These are phyloP conservation scores for Fulvia fulva DNA, from an alignment of 2,329 filamentous ascomycete genomes.

Conservation along the genomic window DNA sequence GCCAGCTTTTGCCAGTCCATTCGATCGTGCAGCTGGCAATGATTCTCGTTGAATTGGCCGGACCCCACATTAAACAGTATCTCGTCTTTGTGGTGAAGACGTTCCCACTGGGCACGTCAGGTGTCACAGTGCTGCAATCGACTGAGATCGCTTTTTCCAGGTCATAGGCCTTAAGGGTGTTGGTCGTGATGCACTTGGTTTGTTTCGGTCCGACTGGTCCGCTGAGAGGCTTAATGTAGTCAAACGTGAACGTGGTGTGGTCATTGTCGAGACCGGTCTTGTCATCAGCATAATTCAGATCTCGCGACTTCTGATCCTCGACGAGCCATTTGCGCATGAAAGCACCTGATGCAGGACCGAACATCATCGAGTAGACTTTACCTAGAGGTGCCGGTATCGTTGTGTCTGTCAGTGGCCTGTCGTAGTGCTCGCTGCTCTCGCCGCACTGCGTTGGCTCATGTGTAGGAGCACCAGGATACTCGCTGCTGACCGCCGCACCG, in stretches of 20 bases:
- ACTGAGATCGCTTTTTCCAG: constrained; percentile 82
- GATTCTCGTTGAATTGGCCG: constrained; percentile 78
- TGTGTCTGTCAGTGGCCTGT: constrained; percentile 81
- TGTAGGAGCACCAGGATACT: constrained; percentile 79
- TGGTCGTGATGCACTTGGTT: constrained; percentile 88
- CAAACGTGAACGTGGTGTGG: constrained; percentile 69
- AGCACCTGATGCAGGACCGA: constrained; percentile 70
- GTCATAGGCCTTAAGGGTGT: constrained; percentile 79
- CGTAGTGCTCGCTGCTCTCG: constrained; percentile 74
- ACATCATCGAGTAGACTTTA: constrained; percentile 84
- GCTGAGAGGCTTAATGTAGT: constrained; percentile 87
- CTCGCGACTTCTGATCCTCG: constrained; percentile 80
- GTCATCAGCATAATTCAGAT: constrained; percentile 79
- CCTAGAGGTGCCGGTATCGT: constrained; percentile 81
- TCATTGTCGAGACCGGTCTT: constrained; percentile 69
- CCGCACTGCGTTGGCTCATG: constrained; percentile 84
- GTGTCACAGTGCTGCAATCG: constrained; percentile 79
- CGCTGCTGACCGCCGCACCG: constrained; percentile 45
- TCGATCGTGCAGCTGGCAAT: constrained; percentile 88
- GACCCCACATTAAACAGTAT: constrained; percentile 90
- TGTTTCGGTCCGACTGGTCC: constrained; percentile 84
- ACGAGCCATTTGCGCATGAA: constrained; percentile 87
- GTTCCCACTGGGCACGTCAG: constrained; percentile 91
- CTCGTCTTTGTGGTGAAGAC: constrained; percentile 89
- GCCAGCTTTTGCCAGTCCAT: constrained; percentile 97